A percentile compares a stretch with the other conserved stretches of the same genome.
Conservation (phyloP, 1,284 basidiomycete species). For the Omphalotus olearius region DNA sequence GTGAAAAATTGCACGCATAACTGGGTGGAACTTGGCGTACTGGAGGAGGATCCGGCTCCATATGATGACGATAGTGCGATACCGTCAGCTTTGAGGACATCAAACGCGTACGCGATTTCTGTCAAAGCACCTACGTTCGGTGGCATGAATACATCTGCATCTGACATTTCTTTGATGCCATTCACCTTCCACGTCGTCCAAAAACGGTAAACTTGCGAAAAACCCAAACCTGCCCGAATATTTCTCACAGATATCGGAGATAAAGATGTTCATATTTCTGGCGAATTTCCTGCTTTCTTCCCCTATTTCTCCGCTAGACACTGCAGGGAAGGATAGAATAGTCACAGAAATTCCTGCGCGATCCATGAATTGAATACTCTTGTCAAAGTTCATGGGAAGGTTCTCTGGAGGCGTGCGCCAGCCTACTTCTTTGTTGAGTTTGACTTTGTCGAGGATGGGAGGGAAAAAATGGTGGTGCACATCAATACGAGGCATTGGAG, state of each 20-base stretch:
- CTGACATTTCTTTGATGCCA: not conserved
- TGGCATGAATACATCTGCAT: not conserved
- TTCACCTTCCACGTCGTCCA: conserved; percentile 56
- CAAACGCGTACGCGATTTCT: conserved; percentile 56
- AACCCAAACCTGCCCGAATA: conserved; percentile 60
- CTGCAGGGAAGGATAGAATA: conserved; percentile 61
- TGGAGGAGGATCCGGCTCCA: conserved; percentile 41
- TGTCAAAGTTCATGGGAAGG: conserved; percentile 58
- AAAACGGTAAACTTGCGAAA: conserved; percentile 58
- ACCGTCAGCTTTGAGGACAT: conserved; percentile 56
- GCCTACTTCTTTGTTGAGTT: conserved; percentile 36
- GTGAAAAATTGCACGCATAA: not conserved
- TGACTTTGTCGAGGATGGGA: conserved; percentile 38
- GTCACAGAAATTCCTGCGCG: conserved; percentile 48
- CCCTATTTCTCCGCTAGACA: conserved; percentile 39
- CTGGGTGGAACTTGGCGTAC: conserved; percentile 29
- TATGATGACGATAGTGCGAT: conserved; percentile 57
- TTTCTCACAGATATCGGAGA: conserved; percentile 40
- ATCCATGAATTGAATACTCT: conserved; percentile 59
- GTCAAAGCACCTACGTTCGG: conserved; percentile 39
- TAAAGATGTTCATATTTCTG: conserved; percentile 42
- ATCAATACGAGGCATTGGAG: conserved; percentile 43
- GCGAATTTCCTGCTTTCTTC: conserved; percentile 37
- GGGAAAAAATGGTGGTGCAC: conserved; percentile 73
- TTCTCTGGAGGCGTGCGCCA: conserved; percentile 59